phyloP scores from a whole-genome alignment of 345 rosid genomes.

The Kandelia obovata region DNA sequence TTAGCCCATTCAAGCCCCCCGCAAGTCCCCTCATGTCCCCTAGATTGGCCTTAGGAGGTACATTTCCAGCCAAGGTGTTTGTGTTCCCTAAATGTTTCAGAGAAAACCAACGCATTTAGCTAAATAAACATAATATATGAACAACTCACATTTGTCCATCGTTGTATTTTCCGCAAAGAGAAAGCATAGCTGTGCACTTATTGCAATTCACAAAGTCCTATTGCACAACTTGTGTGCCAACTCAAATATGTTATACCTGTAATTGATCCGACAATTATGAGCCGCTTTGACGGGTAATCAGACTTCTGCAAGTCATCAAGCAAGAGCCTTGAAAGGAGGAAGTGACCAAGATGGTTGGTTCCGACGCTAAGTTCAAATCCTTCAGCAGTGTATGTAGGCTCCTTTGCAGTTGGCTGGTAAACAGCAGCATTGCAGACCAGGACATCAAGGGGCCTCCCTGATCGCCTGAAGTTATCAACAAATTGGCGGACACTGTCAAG shows the following conservation, averaged over 20 bases:
- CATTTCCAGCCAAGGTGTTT: slow-evolving; percentile 93
- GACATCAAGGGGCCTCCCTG: slow-evolving; percentile 72
- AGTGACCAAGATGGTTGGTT: slow-evolving; percentile 93
- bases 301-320: slow-evolving; percentile 75
- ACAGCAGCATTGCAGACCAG: slow-evolving; percentile 95
- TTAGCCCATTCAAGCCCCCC: slow-evolving; percentile 68
- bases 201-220: too few species aligned
- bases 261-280: slow-evolving; percentile 92
- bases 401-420: slow-evolving; percentile 85
- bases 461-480: slow-evolving; percentile 58
- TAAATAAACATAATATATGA: not conserved
- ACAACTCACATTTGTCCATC: too few species aligned
- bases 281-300: slow-evolving; percentile 81
- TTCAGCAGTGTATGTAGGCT: slow-evolving; percentile 89
- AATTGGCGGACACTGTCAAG: slow-evolving; percentile 88
- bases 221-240: not conserved
- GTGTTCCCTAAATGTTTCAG: slow-evolving; percentile 60
- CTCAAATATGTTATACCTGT: slow-evolving; percentile 49
- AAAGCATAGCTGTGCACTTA: too few species aligned
- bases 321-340: slow-evolving; percentile 74
- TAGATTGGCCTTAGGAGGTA: slow-evolving; percentile 96
- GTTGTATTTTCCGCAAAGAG: too few species aligned
- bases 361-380: slow-evolving; percentile 97
- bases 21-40: slow-evolving; percentile 92
- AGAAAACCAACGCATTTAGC: slow-evolving; percentile 11